A percentile compares a stretch with the other conserved stretches of the same genome.
Evolutionary conservation across 352 stramenopile genomes (phyloP).

Genomic region (Globisporangium yorkense): DNA sequence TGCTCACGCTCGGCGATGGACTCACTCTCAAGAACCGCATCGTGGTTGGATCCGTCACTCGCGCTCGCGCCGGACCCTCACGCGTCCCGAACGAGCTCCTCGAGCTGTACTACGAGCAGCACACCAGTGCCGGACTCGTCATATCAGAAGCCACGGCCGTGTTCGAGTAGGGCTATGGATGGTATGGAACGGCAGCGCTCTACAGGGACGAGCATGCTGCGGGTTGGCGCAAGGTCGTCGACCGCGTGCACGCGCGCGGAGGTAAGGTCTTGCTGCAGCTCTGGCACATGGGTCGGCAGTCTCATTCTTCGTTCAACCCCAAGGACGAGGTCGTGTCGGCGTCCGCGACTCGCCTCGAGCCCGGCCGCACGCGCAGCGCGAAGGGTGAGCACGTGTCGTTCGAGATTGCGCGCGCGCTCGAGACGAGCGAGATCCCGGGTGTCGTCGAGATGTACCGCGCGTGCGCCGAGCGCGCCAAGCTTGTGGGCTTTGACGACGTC

Average conservation of each 20-base stretch:
- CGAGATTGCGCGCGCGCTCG: no score
- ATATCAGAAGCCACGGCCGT: conserved; percentile 19
- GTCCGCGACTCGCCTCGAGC: conserved; percentile 26
- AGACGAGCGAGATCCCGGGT: no score
- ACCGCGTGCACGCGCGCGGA: conserved; percentile 7
- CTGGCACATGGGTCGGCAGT: conserved; percentile 48
- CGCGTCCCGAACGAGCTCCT: conserved; percentile 11
- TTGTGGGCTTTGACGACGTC: conserved; percentile 87
- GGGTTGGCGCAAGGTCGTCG: no score
- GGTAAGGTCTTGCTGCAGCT: conserved; percentile 53
- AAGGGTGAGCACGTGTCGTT: no score
- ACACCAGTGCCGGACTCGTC: conserved; percentile 20
- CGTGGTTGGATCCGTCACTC: background rate
- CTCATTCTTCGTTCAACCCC: conserved; percentile 26
- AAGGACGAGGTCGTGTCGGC: conserved; percentile 6
- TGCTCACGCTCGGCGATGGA: conserved; percentile 1
- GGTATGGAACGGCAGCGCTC: conserved; percentile 20
- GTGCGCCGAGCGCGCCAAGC: conserved; percentile 20
- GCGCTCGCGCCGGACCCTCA: background rate
- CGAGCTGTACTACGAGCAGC: conserved; percentile 31
- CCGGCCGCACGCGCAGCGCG: background rate
- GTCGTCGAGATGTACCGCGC: conserved; percentile 1
- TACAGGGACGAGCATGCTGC: conserved; percentile 3
- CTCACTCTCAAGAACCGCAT: conserved; percentile 9
- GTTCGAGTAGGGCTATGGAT: conserved; percentile 7